phyloP scores from a whole-genome alignment of 1,284 basidiomycete genomes.

The Trametes hirsuta region DNA sequence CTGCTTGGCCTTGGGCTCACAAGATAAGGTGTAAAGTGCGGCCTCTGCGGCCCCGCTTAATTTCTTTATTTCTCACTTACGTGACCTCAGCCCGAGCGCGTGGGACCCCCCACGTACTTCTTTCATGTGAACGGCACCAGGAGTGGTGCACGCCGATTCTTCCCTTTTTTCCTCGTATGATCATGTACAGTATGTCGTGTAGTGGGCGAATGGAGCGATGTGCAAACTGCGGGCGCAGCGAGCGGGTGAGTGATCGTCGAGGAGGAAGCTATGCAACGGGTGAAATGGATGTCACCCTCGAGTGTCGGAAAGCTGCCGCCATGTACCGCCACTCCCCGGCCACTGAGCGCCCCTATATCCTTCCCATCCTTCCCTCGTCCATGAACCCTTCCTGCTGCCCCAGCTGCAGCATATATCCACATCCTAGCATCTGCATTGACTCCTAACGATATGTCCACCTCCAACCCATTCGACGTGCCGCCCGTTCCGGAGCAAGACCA shows the following conservation, averaged over 20 bases:
- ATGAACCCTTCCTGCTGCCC: neutral
- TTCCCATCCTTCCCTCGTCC: neutral
- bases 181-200: neutral
- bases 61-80: too few relatives aligned
- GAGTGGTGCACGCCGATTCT: neutral
- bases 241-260: neutral
- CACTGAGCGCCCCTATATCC: constrained; percentile 6
- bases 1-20: too few relatives aligned
- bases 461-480: constrained; percentile 27
- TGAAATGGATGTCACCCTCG: neutral
- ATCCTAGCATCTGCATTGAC: neutral
- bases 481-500: constrained; percentile 57
- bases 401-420: neutral
- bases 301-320: neutral
- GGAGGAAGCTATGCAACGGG: constrained; percentile 1
- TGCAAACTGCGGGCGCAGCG: neutral
- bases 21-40: too few relatives aligned
- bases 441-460: constrained; percentile 27
- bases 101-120: too few relatives aligned
- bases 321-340: constrained; percentile 13
- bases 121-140: neutral
- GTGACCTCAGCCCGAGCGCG: too few relatives aligned
- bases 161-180: neutral
- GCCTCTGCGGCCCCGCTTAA: too few relatives aligned
- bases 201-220: neutral